Percentiles rank a stretch among this genome's conserved stretches.
These are phyloP conservation scores for Scortechinia acanthostroma DNA, from an alignment of 2,329 filamentous ascomycete species.

Conservation along the genomic window DNA sequence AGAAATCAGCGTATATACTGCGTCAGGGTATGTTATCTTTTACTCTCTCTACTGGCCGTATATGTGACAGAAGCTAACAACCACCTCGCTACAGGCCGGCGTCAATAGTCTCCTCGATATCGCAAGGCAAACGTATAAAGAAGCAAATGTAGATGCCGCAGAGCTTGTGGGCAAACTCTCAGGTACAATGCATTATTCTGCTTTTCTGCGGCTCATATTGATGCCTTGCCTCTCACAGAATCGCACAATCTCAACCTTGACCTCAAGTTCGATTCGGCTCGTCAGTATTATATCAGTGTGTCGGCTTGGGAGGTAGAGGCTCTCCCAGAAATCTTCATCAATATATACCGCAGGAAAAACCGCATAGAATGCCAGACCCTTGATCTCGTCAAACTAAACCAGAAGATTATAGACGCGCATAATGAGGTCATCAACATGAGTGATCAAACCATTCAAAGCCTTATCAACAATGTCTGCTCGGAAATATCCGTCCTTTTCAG, in stretches of 20 bases:
- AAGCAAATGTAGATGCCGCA: slow-evolving; percentile 72
- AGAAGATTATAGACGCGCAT: slow-evolving; percentile 71
- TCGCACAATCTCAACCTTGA: slow-evolving; percentile 51
- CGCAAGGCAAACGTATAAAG: slow-evolving; percentile 81
- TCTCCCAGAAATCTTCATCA: slow-evolving; percentile 70
- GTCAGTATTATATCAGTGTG: slow-evolving; percentile 75
- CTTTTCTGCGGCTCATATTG: not conserved
- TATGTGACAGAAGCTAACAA: too few species aligned
- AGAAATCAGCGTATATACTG: slow-evolving; percentile 87
- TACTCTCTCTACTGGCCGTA: not conserved
- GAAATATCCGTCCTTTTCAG: slow-evolving; percentile 72
- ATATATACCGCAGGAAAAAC: slow-evolving; percentile 66
- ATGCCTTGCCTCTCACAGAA: slow-evolving; percentile 21
- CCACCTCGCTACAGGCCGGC: slow-evolving; percentile 67
- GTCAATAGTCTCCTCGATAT: slow-evolving; percentile 83
- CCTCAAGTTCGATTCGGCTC: slow-evolving; percentile 69
- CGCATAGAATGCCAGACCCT: slow-evolving; percentile 82
- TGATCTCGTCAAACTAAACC: slow-evolving; percentile 73
- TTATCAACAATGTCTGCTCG: slow-evolving; percentile 66
- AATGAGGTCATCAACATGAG: slow-evolving; percentile 79
- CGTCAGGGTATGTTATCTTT: slow-evolving; percentile 52
- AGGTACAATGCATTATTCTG: slow-evolving; percentile 32
- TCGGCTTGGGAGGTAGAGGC: slow-evolving; percentile 47
- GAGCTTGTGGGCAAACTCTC: slow-evolving; percentile 63
- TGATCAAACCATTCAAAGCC: slow-evolving; percentile 65